These are phyloP conservation scores for Auriscalpium orientale DNA, from an alignment of 768 basidiomycete species.

Conservation along the genomic window DNA sequence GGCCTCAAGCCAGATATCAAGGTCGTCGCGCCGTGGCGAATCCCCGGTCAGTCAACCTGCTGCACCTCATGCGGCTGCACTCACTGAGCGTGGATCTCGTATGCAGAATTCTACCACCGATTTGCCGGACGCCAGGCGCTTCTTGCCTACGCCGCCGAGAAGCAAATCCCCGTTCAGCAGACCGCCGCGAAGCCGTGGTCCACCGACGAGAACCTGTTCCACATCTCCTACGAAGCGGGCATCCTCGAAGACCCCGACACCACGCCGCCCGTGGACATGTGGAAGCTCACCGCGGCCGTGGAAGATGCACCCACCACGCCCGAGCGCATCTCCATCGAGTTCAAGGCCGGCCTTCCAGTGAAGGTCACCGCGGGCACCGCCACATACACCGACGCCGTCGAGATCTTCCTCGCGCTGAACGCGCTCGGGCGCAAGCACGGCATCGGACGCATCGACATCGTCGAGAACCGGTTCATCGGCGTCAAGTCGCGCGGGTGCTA, in stretches of 20 bases:
- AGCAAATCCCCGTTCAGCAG: slow-evolving; percentile 88
- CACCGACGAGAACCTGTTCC: slow-evolving; percentile 98
- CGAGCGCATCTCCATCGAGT: slow-evolving; percentile 80
- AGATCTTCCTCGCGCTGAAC: slow-evolving; percentile 90
- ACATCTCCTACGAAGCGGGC: slow-evolving; percentile 99
- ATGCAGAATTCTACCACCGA: slow-evolving; percentile 87
- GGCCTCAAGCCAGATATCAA: slow-evolving; percentile 98
- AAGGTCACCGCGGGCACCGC: slow-evolving; percentile 57
- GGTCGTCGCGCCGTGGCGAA: slow-evolving; percentile 96
- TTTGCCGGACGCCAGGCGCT: slow-evolving; percentile 95
- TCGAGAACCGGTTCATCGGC: slow-evolving; percentile 99
- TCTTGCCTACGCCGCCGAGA: slow-evolving; percentile 80
- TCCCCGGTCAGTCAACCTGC: slow-evolving; percentile 56
- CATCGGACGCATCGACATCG: slow-evolving; percentile 95
- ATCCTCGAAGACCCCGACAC: slow-evolving; percentile 96
- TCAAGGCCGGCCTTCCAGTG: slow-evolving; percentile 78
- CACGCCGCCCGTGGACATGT: slow-evolving; percentile 96
- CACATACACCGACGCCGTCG: slow-evolving; percentile 84
- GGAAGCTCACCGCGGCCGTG: slow-evolving; percentile 88
- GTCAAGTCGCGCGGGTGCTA: slow-evolving; percentile 99
- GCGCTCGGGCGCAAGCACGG: slow-evolving; percentile 91
- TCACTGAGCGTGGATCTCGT: not conserved
- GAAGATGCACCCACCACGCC: slow-evolving; percentile 75
- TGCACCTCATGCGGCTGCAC: not conserved
- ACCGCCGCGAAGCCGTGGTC: slow-evolving; percentile 98